Evolutionary conservation across 495 filamentous ascomycete genomes (phyloP).

Genomic region (Penicilliopsis zonata): DNA sequence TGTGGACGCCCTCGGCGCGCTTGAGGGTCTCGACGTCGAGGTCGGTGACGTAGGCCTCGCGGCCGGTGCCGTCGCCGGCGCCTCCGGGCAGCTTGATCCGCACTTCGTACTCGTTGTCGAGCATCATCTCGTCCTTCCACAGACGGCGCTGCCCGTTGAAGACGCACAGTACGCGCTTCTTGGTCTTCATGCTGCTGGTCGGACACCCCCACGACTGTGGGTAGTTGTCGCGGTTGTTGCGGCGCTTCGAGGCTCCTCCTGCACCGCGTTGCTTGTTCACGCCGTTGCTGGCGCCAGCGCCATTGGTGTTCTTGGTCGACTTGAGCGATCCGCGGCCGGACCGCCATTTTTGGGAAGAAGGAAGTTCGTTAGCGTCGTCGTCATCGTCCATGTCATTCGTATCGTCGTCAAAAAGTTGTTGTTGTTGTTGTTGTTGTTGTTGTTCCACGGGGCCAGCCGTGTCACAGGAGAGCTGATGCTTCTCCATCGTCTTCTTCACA

Average conservation of each 20-base stretch:
- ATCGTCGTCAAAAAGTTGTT: conserved; percentile 34
- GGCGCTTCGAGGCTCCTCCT: conserved; percentile 45
- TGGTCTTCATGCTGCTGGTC: conserved; percentile 86
- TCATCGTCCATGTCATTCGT: conserved; percentile 48
- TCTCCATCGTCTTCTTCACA: conserved; percentile 73
- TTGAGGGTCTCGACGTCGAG: conserved; percentile 84
- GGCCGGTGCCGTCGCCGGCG: conserved; percentile 42
- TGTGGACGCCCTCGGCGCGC: conserved; percentile 68
- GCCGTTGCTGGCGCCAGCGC: conserved; percentile 19
- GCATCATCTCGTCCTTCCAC: conserved; percentile 99
- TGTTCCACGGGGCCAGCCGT: conserved; percentile 35
- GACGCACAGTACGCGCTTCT: conserved; percentile 88
- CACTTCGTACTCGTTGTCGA: conserved; percentile 89
- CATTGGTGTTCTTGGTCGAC: conserved; percentile 16
- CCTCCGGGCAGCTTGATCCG: conserved; percentile 63
- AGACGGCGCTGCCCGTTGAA: conserved; percentile 82
- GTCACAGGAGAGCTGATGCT: conserved; percentile 56
- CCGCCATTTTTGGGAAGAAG: conserved; percentile 14
- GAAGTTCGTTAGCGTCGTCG: conserved; percentile 51
- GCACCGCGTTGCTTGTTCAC: conserved; percentile 26
- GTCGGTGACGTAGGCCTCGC: conserved; percentile 72
- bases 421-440: conserved; percentile 20
- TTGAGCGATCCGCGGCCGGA: conserved; percentile 39
- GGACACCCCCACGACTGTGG: conserved; percentile 87
- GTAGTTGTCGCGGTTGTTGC: conserved; percentile 85